Percentiles rank a stretch among this genome's conserved stretches.
These are phyloP conservation scores for Kodamaea restingae DNA, from an alignment of 805 yeast species.

Conservation along the genomic window DNA sequence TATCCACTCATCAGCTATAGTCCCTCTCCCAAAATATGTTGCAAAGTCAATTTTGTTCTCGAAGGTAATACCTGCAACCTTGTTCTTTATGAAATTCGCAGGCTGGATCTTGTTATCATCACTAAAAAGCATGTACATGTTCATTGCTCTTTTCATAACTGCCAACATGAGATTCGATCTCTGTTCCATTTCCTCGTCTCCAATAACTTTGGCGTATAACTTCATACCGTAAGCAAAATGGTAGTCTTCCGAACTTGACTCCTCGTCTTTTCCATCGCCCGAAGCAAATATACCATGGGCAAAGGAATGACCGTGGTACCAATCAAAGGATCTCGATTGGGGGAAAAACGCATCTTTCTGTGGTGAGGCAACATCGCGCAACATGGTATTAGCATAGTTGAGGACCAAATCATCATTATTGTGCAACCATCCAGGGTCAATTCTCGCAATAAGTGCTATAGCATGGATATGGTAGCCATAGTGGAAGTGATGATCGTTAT, in stretches of 20 bases:
- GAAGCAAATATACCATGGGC: constrained; percentile 68
- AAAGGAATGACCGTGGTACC: constrained; percentile 77
- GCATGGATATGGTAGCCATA: constrained; percentile 74
- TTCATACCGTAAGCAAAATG: constrained; percentile 67
- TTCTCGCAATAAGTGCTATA: constrained; percentile 56
- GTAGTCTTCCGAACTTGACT: constrained; percentile 70
- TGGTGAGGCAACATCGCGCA: constrained; percentile 70
- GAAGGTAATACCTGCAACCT: constrained; percentile 69
- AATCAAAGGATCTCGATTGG: constrained; percentile 63
- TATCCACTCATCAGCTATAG: constrained; percentile 54
- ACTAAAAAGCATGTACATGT: constrained; percentile 50
- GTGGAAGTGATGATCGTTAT: constrained; percentile 76
- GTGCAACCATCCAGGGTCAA: constrained; percentile 43
- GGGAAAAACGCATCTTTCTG: constrained; percentile 57
- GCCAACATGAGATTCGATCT: constrained; percentile 61
- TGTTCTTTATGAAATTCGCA: constrained; percentile 50
- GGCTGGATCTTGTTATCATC: constrained; percentile 58
- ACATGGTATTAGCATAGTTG: constrained; percentile 52
- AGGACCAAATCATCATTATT: constrained; percentile 29
- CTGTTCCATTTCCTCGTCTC: constrained; percentile 48
- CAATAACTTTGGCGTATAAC: constrained; percentile 56
- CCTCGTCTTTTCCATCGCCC: constrained; percentile 77
- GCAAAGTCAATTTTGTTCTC: constrained; percentile 72
- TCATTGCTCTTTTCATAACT: constrained; percentile 51
- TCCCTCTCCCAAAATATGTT: constrained; percentile 70